Evolutionary conservation across 495 filamentous ascomycete genomes (phyloP).

Genomic region (Amphirosellinia nigrospora): DNA sequence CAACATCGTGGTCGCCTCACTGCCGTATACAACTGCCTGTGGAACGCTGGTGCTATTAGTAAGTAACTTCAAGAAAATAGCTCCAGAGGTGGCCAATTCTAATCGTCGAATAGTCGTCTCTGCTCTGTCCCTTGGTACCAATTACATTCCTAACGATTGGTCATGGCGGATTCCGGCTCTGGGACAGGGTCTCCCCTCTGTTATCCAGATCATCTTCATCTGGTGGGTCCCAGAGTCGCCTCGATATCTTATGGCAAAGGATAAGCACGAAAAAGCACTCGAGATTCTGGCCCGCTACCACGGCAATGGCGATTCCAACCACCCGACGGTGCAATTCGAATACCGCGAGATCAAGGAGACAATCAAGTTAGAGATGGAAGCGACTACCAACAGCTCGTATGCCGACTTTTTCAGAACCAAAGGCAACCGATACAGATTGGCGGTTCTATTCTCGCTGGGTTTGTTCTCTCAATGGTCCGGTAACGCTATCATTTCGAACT

Average conservation of each 20-base stretch:
- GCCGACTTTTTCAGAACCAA: constrained; percentile 68
- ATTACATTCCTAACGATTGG: constrained; percentile 53
- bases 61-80: constrained; percentile 16
- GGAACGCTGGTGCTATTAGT: constrained; percentile 63
- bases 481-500: constrained; percentile 72
- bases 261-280: constrained; percentile 67
- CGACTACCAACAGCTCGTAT: constrained; percentile 51
- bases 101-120: constrained; percentile 45
- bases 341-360: constrained; percentile 66
- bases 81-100: background rate
- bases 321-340: constrained; percentile 65
- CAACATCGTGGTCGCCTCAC: constrained; percentile 71
- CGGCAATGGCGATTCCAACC: constrained; percentile 60
- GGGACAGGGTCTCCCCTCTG: constrained; percentile 56
- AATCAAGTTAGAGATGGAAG: constrained; percentile 58
- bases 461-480: constrained; percentile 74
- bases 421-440: constrained; percentile 70
- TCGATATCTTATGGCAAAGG: constrained; percentile 68
- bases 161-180: constrained; percentile 61
- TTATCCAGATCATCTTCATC: constrained; percentile 58
- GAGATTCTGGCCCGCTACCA: constrained; percentile 62
- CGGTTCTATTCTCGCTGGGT: constrained; percentile 63
- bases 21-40: constrained; percentile 70
- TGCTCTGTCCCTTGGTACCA: constrained; percentile 60
- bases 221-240: constrained; percentile 69